These are phyloP conservation scores for Yamadazyma mexicana DNA, from an alignment of 1,139 yeast genomes.

Conservation along the genomic window DNA sequence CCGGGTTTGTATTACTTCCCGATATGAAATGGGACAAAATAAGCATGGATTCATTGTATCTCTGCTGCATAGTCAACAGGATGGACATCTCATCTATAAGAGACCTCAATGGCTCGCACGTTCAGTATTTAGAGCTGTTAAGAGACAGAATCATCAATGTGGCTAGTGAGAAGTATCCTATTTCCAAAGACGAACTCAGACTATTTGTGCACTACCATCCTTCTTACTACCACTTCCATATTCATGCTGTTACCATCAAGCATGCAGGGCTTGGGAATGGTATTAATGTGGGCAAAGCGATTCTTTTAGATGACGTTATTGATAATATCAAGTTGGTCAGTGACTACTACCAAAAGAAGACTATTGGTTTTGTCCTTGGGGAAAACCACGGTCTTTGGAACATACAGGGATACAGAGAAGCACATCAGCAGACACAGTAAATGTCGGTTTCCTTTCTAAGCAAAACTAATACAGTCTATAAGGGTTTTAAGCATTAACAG, in stretches of 20 bases:
- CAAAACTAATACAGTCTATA: too few relatives aligned
- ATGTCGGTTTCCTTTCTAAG: too few relatives aligned
- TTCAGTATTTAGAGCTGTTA: conserved; percentile 54
- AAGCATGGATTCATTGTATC: conserved; percentile 66
- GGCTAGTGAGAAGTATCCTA: conserved; percentile 44
- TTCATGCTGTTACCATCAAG: conserved; percentile 79
- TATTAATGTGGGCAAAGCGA: conserved; percentile 75
- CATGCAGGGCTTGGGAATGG: conserved; percentile 77
- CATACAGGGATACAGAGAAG: conserved; percentile 23
- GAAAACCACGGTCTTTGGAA: conserved; percentile 81
- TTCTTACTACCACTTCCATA: conserved; percentile 91
- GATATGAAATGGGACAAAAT: conserved; percentile 94
- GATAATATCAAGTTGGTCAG: conserved; percentile 56
- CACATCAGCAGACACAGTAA: conserved; percentile 1
- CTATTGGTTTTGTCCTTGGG: conserved; percentile 60
- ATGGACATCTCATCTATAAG: conserved; percentile 73
- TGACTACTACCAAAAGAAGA: conserved; percentile 47
- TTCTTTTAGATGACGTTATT: conserved; percentile 77
- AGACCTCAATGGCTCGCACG: conserved; percentile 63
- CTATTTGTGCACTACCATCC: conserved; percentile 92
- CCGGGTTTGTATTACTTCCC: conserved; percentile 65
- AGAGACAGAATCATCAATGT: conserved; percentile 44
- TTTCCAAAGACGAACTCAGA: conserved; percentile 54
- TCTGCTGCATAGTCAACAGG: conserved; percentile 75
- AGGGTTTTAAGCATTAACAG: too few relatives aligned